A percentile compares a stretch with the other conserved stretches of the same genome.
Evolutionary conservation across 106 monocot genomes (phyloP).

Genomic region (Dioscorea dumetorum): DNA sequence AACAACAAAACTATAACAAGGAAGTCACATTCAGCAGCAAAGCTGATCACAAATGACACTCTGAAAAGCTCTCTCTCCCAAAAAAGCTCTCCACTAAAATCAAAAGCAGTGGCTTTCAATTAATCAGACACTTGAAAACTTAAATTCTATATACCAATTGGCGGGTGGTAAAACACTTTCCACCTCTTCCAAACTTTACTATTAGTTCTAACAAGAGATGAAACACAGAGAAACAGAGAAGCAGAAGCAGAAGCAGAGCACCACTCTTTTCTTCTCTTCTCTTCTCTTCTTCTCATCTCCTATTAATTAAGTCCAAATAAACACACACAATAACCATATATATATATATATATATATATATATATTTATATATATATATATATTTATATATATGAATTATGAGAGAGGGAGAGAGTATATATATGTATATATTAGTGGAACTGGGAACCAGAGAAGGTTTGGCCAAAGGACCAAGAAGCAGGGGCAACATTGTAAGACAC

Average conservation of each 20-base stretch:
- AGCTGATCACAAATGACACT: not conserved
- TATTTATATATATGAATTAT: no score
- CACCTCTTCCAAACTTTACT: no score
- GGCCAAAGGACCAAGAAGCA: slow-evolving; percentile 53
- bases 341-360: no score
- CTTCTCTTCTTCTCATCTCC: no score
- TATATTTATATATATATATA: no score
- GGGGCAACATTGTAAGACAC: slow-evolving; percentile 49
- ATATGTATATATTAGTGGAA: slow-evolving; percentile 14
- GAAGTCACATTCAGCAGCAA: not conserved
- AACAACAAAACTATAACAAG: no score
- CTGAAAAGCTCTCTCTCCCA: not conserved
- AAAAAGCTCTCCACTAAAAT: not conserved
- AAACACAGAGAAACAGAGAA: no score
- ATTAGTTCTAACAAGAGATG: no score
- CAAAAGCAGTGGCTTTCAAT: not conserved
- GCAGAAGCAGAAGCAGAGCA: no score
- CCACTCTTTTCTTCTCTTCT: no score
- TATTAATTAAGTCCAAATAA: no score
- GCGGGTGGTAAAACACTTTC: not conserved
- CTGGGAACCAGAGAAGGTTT: slow-evolving; percentile 49
- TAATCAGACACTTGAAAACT: not conserved
- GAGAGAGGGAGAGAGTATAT: not conserved
- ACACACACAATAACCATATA: no score
- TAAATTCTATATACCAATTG: not conserved